A percentile compares a stretch with the other conserved stretches of the same genome.
phyloP scores from a whole-genome alignment of 331 rosid genomes.

The Pyracantha coccinea region DNA sequence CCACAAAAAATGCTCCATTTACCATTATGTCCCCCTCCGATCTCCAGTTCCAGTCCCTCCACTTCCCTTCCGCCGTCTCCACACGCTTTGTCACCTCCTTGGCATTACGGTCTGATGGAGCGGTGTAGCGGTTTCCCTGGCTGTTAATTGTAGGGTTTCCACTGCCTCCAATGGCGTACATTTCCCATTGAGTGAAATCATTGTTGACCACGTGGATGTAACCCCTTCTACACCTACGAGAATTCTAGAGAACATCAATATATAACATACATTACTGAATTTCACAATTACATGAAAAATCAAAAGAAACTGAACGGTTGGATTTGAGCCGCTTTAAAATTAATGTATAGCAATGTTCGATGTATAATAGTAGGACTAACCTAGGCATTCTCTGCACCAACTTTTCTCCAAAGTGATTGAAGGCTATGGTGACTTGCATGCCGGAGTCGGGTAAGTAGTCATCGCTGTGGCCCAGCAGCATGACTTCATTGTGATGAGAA shows the following conservation, averaged over 20 bases:
- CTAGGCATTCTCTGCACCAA: conserved; percentile 81
- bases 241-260: too few relatives aligned
- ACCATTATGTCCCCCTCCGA: conserved; percentile 74
- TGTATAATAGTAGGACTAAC: too few relatives aligned
- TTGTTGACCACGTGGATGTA: conserved; percentile 84
- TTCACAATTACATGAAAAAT: too few relatives aligned
- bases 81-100: conserved; percentile 80
- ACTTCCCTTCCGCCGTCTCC: conserved; percentile 37
- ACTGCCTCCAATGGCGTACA: conserved; percentile 91
- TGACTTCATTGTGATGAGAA: conserved; percentile 79
- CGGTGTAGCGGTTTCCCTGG: conserved; percentile 74
- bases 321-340: too few relatives aligned
- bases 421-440: conserved; percentile 89
- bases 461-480: conserved; percentile 87
- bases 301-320: too few relatives aligned
- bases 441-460: conserved; percentile 51
- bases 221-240: conserved; percentile 60
- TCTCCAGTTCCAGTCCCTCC: conserved; percentile 80
- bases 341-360: too few relatives aligned
- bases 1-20: conserved; percentile 70
- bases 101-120: conserved; percentile 45
- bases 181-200: conserved; percentile 75
- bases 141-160: conserved; percentile 71
- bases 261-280: too few relatives aligned
- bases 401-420: conserved; percentile 73